These are phyloP conservation scores for Catunica adiposa DNA, from an alignment of 2,329 filamentous ascomycete genomes.

Conservation along the genomic window DNA sequence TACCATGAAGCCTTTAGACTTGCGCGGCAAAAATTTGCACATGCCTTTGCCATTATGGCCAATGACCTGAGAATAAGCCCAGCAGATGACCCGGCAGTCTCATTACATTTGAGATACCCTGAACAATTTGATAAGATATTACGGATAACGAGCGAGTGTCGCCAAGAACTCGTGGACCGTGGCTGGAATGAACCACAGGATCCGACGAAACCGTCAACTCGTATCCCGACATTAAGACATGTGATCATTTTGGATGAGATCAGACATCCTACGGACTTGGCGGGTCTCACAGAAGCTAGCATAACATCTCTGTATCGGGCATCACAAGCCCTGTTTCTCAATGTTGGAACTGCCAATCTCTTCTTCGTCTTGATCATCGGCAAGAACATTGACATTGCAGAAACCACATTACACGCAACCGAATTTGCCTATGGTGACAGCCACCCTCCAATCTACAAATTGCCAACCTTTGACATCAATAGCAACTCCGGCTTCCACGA, in stretches of 20 bases:
- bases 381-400: not conserved
- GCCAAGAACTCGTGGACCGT: not conserved
- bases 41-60: constrained; percentile 8
- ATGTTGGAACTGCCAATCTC: constrained; percentile 1
- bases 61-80: not conserved
- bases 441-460: constrained; percentile 10
- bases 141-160: not conserved
- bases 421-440: constrained; percentile 6
- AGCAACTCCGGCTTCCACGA: not conserved
- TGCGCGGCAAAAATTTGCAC: constrained; percentile 4
- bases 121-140: constrained; percentile 2
- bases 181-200: not conserved
- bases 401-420: not conserved
- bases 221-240: not conserved
- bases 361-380: constrained; percentile 9
- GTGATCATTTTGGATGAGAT: constrained; percentile 8
- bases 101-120: not conserved
- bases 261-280: not conserved
- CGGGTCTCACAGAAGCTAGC: constrained; percentile 6
- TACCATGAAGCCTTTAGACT: constrained; percentile 10
- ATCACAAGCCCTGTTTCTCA: constrained; percentile 11
- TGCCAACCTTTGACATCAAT: constrained; percentile 9
- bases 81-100: not conserved
- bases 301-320: constrained; percentile 8
- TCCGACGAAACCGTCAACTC: not conserved